These are phyloP conservation scores for Phytophthora boehmeriae DNA, from an alignment of 352 stramenopile species.

Conservation along the genomic window DNA sequence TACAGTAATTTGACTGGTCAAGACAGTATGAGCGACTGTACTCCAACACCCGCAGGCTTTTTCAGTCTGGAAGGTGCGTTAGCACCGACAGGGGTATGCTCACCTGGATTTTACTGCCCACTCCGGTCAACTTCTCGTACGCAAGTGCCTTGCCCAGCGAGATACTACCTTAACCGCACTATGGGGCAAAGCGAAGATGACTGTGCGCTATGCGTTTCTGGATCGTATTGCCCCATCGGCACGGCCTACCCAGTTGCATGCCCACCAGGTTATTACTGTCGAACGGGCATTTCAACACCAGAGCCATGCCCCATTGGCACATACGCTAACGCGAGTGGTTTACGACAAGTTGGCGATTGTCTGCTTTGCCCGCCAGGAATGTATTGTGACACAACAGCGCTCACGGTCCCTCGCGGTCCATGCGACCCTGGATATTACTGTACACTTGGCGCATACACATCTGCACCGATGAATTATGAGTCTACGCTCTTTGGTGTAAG, in stretches of 20 bases:
- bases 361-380: constrained; percentile 85
- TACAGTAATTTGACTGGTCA: constrained; percentile 86
- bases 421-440: constrained; percentile 94
- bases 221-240: constrained; percentile 68
- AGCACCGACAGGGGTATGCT: constrained; percentile 59
- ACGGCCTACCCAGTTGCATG: constrained; percentile 71
- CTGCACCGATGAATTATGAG: constrained; percentile 85
- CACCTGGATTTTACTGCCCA: constrained; percentile 88
- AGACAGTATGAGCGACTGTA: constrained; percentile 75
- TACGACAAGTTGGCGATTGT: constrained; percentile 88
- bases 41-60: constrained; percentile 68
- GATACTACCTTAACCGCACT: constrained; percentile 78
- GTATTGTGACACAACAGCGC: constrained; percentile 90
- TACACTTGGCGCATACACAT: constrained; percentile 87
- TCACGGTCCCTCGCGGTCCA: constrained; percentile 71
- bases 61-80: constrained; percentile 73
- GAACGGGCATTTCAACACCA: constrained; percentile 72
- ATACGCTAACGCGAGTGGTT: constrained; percentile 80
- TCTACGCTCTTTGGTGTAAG: constrained; percentile 65
- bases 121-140: constrained; percentile 63
- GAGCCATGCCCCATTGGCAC: constrained; percentile 91
- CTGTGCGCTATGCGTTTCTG: constrained; percentile 74
- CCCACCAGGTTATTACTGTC: constrained; percentile 87
- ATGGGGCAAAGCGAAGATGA: constrained; percentile 70
- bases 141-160: constrained; percentile 76